These are phyloP conservation scores for Avena sativa DNA, from an alignment of 176 grass and related monocot genomes.

Conservation along the genomic window DNA sequence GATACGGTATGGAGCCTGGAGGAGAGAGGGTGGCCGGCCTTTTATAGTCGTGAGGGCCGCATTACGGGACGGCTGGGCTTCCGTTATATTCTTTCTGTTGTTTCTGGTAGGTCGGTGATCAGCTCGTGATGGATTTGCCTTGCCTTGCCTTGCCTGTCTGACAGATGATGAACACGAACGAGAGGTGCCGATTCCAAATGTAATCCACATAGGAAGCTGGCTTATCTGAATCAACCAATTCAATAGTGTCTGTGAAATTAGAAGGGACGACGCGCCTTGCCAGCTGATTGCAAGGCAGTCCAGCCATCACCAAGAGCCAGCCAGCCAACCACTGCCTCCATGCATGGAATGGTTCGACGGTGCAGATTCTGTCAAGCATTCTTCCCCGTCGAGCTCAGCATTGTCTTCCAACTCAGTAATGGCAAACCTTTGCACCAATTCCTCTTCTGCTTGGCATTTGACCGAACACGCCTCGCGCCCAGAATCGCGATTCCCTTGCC, in stretches of 20 bases:
- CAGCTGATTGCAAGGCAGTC: background rate
- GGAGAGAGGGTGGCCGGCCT: background rate
- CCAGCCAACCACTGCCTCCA: background rate
- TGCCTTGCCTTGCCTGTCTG: background rate
- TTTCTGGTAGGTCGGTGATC: background rate
- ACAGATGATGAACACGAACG: background rate
- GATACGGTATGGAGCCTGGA: background rate
- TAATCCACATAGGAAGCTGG: background rate
- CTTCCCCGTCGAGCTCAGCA: background rate
- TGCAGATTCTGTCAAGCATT: background rate
- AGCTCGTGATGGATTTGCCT: background rate
- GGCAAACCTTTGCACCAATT: background rate
- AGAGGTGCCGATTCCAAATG: background rate
- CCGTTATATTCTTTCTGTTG: background rate
- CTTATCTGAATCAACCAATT: background rate
- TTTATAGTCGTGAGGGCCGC: slow-evolving; percentile 12
- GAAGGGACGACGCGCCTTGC: background rate
- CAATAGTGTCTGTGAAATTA: background rate
- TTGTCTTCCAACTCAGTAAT: background rate
- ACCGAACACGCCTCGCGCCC: background rate
- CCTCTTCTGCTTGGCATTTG: background rate
- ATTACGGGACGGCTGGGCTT: background rate
- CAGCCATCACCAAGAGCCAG: background rate
- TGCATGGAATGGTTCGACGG: background rate
- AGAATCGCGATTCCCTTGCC: background rate